phyloP scores from a whole-genome alignment of 495 filamentous ascomycete species.

The Cercophora sp. region DNA sequence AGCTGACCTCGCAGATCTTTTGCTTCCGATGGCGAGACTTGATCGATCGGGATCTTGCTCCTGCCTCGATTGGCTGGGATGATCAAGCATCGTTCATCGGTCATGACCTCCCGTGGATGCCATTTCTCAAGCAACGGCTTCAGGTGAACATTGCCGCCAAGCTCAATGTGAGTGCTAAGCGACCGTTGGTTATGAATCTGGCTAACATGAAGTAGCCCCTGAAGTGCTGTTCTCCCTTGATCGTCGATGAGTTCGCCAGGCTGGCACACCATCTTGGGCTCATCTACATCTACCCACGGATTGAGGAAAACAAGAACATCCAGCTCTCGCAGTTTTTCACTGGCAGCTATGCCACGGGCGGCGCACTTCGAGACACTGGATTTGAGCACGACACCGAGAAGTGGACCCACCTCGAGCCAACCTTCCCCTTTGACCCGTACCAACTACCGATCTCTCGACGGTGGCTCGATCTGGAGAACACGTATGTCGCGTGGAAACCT shows the following conservation, averaged over 20 bases:
- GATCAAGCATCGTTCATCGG: conserved; percentile 52
- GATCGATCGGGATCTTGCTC: conserved; percentile 47
- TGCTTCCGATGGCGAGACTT: conserved; percentile 97
- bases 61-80: conserved; percentile 48
- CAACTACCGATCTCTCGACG: conserved; percentile 75
- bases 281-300: conserved; percentile 77
- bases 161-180: conserved; percentile 64
- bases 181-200: background rate
- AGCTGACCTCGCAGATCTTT: conserved; percentile 61
- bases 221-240: conserved; percentile 89
- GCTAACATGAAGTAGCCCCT: conserved; percentile 50
- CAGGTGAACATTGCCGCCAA: conserved; percentile 72
- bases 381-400: conserved; percentile 60
- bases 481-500: conserved; percentile 80
- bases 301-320: conserved; percentile 86
- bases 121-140: conserved; percentile 66
- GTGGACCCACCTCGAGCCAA: conserved; percentile 76
- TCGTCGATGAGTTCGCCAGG: conserved; percentile 86
- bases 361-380: conserved; percentile 60
- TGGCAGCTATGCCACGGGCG: conserved; percentile 41
- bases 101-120: conserved; percentile 68
- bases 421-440: conserved; percentile 97
- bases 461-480: conserved; percentile 68
- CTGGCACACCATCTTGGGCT: conserved; percentile 79
- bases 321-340: conserved; percentile 60